Conservation (phyloP, 2,329 filamentous ascomycete species). For the Monosporascus ibericus region DNA sequence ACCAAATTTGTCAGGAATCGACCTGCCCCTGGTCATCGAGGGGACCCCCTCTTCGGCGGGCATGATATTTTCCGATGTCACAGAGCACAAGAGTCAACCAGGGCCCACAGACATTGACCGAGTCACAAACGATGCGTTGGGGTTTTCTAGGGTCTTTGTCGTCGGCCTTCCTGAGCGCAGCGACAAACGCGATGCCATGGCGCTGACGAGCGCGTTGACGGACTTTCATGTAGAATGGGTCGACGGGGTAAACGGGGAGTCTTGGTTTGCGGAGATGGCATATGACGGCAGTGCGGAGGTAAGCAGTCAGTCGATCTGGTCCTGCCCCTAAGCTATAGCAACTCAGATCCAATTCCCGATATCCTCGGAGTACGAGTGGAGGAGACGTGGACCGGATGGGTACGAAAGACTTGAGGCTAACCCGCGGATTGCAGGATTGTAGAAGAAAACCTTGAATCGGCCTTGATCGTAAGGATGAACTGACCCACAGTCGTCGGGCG, state of each 20-base stretch:
- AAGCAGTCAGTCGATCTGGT: constrained; percentile 12
- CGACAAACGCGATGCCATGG: constrained; percentile 43
- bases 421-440: constrained; percentile 21
- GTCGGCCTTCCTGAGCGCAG: constrained; percentile 39
- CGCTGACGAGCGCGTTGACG: constrained; percentile 33
- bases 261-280: constrained; percentile 36
- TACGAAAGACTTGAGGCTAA: background rate
- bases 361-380: too few species aligned
- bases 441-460: constrained; percentile 26
- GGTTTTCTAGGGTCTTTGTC: constrained; percentile 30
- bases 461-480: constrained; percentile 20
- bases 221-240: constrained; percentile 38
- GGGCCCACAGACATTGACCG: constrained; percentile 13
- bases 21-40: background rate
- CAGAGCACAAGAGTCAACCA: constrained; percentile 11
- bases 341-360: too few species aligned
- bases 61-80: constrained; percentile 6
- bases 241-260: constrained; percentile 33
- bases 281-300: constrained; percentile 30
- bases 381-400: background rate
- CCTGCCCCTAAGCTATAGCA: constrained; percentile 9
- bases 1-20: constrained; percentile 2
- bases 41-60: background rate
- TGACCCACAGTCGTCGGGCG: too few species aligned
- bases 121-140: constrained; percentile 20